Conservation (phyloP, 73 alveolate genomes). For the Tetrahymena malaccensis region DNA sequence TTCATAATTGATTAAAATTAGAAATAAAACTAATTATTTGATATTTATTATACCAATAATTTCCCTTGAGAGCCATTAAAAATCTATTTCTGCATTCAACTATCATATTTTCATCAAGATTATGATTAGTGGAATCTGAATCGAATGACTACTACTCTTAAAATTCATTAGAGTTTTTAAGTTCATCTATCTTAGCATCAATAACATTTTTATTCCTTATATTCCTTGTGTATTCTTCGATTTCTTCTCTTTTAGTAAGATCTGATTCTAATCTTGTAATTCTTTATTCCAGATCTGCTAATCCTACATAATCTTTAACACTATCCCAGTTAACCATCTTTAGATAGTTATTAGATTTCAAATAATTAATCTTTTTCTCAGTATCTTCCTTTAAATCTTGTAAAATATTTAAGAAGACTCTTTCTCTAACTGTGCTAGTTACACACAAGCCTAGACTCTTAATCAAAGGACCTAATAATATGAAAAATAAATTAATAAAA, state of each 20-base stretch:
- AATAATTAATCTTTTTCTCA: conserved; percentile 12
- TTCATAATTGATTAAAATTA: not conserved
- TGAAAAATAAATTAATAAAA: not conserved
- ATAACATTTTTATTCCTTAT: conserved; percentile 13
- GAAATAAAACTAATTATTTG: not conserved
- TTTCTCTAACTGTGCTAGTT: conserved; percentile 20
- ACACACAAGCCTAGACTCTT: conserved; percentile 13
- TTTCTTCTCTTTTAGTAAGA: conserved; percentile 9
- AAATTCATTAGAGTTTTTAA: conserved; percentile 4
- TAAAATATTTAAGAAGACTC: conserved; percentile 29
- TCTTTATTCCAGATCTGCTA: not conserved
- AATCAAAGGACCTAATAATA: not conserved
- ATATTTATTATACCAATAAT: conserved; percentile 36
- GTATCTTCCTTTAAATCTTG: conserved; percentile 34
- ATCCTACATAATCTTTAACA: not conserved
- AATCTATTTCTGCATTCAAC: conserved; percentile 50
- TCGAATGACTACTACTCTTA: conserved; percentile 3
- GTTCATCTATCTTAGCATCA: conserved; percentile 2
- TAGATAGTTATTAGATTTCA: not conserved
- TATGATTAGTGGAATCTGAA: conserved; percentile 12
- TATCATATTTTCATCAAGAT: conserved; percentile 29
- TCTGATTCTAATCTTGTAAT: conserved; percentile 4
- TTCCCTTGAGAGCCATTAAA: conserved; percentile 52
- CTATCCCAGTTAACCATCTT: not conserved
- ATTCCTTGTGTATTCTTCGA: conserved; percentile 34